Percentiles rank a stretch among this genome's conserved stretches.
Conservation (phyloP, 1,284 basidiomycete species). For the Ceratobasidium sp. region DNA sequence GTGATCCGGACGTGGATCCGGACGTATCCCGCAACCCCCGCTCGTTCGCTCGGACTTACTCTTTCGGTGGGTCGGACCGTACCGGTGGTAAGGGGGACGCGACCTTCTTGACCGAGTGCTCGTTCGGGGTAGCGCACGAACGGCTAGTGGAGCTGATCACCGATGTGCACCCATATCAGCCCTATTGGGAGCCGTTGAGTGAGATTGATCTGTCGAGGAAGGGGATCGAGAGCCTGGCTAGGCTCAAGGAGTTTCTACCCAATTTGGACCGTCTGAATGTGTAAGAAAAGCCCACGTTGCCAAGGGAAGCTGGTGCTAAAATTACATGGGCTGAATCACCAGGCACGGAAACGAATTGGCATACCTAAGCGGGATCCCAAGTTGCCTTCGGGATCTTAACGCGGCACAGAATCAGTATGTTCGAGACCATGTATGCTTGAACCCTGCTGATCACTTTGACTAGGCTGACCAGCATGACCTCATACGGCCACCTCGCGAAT, state of each 20-base stretch:
- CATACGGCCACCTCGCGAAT: constrained; percentile 84
- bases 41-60: constrained; percentile 28
- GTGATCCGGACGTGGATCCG: constrained; percentile 23
- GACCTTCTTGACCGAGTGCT: constrained; percentile 90
- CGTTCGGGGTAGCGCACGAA: constrained; percentile 90
- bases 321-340: constrained; percentile 15
- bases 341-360: constrained; percentile 82
- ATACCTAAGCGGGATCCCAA: constrained; percentile 86
- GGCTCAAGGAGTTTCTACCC: constrained; percentile 93
- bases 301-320: constrained; percentile 35
- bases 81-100: constrained; percentile 56
- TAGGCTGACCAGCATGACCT: constrained; percentile 82
- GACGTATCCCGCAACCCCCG: constrained; percentile 18
- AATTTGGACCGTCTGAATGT: constrained; percentile 77
- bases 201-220: constrained; percentile 79
- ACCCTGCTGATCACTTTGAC: background rate
- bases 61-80: constrained; percentile 23
- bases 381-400: constrained; percentile 76
- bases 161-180: constrained; percentile 92
- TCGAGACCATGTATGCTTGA: background rate
- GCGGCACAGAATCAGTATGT: constrained; percentile 76
- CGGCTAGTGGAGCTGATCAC: constrained; percentile 90
- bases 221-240: constrained; percentile 84
- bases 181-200: constrained; percentile 85
- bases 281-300: constrained; percentile 57